phyloP scores from a whole-genome alignment of 441 rosid species.

The Corymbia citriodora region DNA sequence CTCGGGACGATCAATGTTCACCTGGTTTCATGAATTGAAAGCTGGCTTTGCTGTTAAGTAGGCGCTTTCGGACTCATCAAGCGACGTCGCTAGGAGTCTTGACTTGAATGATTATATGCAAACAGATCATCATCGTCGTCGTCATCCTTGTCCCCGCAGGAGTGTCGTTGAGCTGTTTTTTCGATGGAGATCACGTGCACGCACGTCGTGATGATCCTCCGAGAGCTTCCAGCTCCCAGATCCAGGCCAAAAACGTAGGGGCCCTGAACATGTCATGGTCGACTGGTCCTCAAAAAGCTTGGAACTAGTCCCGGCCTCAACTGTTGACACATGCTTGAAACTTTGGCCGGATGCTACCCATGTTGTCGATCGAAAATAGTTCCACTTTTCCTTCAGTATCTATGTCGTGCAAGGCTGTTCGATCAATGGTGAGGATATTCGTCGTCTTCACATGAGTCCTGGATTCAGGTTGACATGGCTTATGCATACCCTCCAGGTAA shows the following conservation, averaged over 20 bases:
- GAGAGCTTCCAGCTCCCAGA: background rate
- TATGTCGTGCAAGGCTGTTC: background rate
- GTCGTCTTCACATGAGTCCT: background rate
- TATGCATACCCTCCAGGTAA: too few species aligned
- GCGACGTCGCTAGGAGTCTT: background rate
- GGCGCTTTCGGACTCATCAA: background rate
- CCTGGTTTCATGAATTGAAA: background rate
- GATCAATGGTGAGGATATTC: background rate
- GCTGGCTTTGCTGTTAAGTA: background rate
- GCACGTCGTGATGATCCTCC: background rate
- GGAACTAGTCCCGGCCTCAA: background rate
- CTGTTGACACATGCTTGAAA: background rate
- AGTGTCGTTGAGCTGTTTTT: background rate
- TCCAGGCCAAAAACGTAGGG: background rate
- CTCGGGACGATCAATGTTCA: background rate
- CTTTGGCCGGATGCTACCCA: background rate
- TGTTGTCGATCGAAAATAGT: background rate
- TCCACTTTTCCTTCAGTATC: background rate
- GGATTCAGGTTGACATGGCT: too few species aligned
- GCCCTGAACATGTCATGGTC: background rate
- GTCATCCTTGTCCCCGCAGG: background rate
- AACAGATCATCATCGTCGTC: background rate
- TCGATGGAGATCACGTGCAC: background rate
- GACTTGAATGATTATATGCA: background rate
- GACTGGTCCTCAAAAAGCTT: background rate